Conservation (phyloP, 805 yeast species). For the Barnettozyma pratensis region DNA sequence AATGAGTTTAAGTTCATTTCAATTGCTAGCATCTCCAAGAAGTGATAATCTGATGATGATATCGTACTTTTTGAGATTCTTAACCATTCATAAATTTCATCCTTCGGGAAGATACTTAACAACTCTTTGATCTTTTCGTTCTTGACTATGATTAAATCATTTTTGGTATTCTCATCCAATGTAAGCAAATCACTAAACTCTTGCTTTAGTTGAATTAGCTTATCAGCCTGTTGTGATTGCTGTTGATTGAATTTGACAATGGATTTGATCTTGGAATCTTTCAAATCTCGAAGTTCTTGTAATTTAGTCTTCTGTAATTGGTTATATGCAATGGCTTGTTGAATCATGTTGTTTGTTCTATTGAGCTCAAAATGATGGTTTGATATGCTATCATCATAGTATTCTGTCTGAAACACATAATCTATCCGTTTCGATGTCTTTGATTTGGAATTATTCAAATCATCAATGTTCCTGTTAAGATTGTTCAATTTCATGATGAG, state of each 20-base stretch:
- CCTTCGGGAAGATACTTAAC: slow-evolving; percentile 30
- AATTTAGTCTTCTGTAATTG: slow-evolving; percentile 10
- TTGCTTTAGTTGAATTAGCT: slow-evolving; percentile 7
- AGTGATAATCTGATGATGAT: slow-evolving; percentile 12
- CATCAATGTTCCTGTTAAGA: slow-evolving; percentile 31
- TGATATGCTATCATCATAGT: slow-evolving; percentile 7
- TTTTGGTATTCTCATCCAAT: slow-evolving; percentile 12
- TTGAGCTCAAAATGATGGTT: slow-evolving; percentile 8
- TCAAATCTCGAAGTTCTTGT: slow-evolving; percentile 9
- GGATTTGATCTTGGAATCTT: slow-evolving; percentile 6
- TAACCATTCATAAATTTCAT: slow-evolving; percentile 18
- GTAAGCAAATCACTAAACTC: slow-evolving; percentile 12
- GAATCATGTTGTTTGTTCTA: slow-evolving; percentile 8
- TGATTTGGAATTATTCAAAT: slow-evolving; percentile 22
- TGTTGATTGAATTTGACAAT: slow-evolving; percentile 4
- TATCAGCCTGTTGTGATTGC: not conserved
- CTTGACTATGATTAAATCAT: slow-evolving; percentile 15
- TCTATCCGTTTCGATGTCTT: slow-evolving; percentile 12
- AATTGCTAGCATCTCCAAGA: slow-evolving; percentile 22
- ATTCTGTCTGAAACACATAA: slow-evolving; percentile 2
- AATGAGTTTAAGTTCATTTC: slow-evolving; percentile 13
- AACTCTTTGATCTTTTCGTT: slow-evolving; percentile 19
- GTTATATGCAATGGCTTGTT: slow-evolving; percentile 1
- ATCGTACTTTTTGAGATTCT: slow-evolving; percentile 4
- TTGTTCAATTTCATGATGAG: slow-evolving; percentile 38